Percentiles rank a stretch among this genome's conserved stretches.
These are phyloP conservation scores for Trichosporon sp. DNA, from an alignment of 1,284 basidiomycete genomes.

Conservation along the genomic window DNA sequence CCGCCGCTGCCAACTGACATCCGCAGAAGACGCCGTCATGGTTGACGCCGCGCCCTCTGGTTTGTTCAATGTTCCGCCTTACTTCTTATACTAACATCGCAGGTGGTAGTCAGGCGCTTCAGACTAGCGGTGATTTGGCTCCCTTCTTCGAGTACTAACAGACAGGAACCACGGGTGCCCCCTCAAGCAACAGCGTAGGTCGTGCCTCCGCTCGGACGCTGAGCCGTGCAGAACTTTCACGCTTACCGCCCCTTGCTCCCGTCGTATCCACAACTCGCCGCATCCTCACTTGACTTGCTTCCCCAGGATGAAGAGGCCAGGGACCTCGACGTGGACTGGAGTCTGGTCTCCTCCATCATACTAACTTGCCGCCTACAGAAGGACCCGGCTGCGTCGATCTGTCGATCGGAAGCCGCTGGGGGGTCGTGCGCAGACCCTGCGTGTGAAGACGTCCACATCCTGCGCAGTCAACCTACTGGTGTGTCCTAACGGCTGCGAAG, in stretches of 20 bases:
- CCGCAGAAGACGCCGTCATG: constrained; percentile 7
- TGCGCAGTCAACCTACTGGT: constrained; percentile 30
- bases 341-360: constrained; percentile 32
- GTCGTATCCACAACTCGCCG: constrained; percentile 36
- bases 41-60: background rate
- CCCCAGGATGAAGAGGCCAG: background rate
- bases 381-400: constrained; percentile 28
- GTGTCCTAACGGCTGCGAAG: constrained; percentile 15
- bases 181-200: background rate
- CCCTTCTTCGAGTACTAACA: background rate
- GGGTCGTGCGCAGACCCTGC: constrained; percentile 37
- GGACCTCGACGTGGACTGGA: constrained; percentile 22
- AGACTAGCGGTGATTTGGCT: background rate
- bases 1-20: background rate
- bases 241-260: constrained; percentile 32
- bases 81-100: background rate
- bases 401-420: constrained; percentile 35
- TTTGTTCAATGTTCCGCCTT: background rate
- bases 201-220: constrained; percentile 3
- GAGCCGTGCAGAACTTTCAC: constrained; percentile 10
- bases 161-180: background rate
- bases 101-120: background rate
- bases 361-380: constrained; percentile 34
- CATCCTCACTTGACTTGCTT: background rate
- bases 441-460: constrained; percentile 36